phyloP scores from a whole-genome alignment of 352 stramenopile genomes.

The Phytophthora pseudosyringae region DNA sequence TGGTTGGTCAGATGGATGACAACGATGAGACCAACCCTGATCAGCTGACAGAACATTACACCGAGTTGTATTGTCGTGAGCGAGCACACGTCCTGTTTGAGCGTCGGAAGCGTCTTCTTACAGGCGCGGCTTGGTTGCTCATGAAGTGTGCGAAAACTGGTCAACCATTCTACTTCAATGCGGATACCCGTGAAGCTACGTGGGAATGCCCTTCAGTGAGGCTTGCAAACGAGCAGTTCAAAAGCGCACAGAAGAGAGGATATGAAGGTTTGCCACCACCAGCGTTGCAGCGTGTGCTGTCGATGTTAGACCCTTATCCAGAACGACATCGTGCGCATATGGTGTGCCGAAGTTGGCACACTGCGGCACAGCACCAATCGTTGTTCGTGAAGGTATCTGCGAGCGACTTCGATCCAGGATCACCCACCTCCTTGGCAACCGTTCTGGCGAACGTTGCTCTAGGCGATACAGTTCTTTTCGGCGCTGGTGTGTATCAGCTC shows the following conservation, averaged over 20 bases:
- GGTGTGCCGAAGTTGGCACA: conserved; percentile 65
- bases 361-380: conserved; percentile 45
- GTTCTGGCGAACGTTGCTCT: conserved; percentile 31
- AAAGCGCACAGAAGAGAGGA: conserved; percentile 56
- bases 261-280: conserved; percentile 85
- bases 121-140: conserved; percentile 62
- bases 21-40: conserved; percentile 19
- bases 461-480: conserved; percentile 72
- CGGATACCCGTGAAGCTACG: conserved; percentile 92
- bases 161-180: conserved; percentile 95
- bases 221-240: conserved; percentile 88
- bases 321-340: conserved; percentile 54
- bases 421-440: conserved; percentile 28
- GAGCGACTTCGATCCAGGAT: conserved; percentile 47
- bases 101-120: conserved; percentile 59
- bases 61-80: conserved; percentile 65
- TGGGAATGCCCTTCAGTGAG: conserved; percentile 94
- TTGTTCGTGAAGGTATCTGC: conserved; percentile 60
- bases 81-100: conserved; percentile 64
- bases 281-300: conserved; percentile 84
- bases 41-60: conserved; percentile 41
- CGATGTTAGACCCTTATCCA: conserved; percentile 79
- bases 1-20: conserved; percentile 52
- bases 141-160: conserved; percentile 69
- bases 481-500: conserved; percentile 68